These are phyloP conservation scores for Lolium perenne DNA, from an alignment of 176 grass and related monocot species.

Conservation along the genomic window DNA sequence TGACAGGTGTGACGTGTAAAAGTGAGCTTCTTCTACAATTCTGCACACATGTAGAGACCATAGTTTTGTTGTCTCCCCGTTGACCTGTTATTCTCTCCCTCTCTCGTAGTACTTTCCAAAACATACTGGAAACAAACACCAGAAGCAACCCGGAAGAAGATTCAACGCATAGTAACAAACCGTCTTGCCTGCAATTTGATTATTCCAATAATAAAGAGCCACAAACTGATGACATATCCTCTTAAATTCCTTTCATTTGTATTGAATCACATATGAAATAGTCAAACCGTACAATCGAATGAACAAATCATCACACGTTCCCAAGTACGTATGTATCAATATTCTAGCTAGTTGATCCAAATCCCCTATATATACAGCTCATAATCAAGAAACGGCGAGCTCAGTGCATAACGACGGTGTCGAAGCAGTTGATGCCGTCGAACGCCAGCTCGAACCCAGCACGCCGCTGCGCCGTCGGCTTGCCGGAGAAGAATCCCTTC, in stretches of 20 bases:
- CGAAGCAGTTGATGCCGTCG: neutral
- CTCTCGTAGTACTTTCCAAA: no score
- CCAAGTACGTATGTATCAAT: neutral
- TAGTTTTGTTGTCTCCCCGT: no score
- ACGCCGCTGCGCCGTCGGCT: neutral
- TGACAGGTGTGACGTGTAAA: neutral
- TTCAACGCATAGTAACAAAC: no score
- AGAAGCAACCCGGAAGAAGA: no score
- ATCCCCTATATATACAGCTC: neutral
- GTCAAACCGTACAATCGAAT: neutral
- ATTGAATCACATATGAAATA: neutral
- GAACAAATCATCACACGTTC: neutral
- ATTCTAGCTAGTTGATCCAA: neutral
- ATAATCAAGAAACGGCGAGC: neutral
- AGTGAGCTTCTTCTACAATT: neutral
- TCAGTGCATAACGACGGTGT: neutral
- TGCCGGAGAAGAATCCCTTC: neutral
- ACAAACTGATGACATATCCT: neutral
- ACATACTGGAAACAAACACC: no score
- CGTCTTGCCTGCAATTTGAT: no score
- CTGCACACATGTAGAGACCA: neutral
- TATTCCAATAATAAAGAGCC: no score
- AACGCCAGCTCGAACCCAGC: neutral
- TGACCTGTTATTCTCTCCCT: no score
- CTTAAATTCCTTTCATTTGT: neutral